Evolutionary conservation across 2,329 filamentous ascomycete species (phyloP).

Genomic region (Aphanocladium album): DNA sequence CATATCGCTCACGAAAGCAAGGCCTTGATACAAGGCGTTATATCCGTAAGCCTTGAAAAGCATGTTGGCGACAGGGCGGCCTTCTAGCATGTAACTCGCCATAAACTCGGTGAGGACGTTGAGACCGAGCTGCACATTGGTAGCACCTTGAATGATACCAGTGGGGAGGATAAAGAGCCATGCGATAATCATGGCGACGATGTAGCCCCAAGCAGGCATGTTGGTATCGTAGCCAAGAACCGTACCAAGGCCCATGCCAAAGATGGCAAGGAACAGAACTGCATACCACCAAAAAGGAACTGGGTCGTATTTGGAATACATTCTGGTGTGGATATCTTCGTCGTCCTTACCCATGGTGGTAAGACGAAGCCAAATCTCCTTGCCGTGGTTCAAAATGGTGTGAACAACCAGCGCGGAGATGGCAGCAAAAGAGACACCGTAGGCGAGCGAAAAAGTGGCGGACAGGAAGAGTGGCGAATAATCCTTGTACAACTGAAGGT

Average conservation of each 20-base stretch:
- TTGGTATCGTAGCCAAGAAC: conserved; percentile 21
- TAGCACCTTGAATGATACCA: conserved; percentile 25
- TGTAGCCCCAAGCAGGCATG: conserved; percentile 22
- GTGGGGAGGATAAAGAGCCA: conserved; percentile 19
- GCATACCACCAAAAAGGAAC: conserved; percentile 36
- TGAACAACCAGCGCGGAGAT: conserved; percentile 41
- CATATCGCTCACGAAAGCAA: conserved; percentile 43
- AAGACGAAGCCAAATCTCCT: conserved; percentile 39
- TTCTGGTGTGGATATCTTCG: conserved; percentile 31
- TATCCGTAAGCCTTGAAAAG: conserved; percentile 20
- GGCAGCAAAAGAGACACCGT: conserved; percentile 39
- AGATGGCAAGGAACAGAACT: conserved; percentile 23
- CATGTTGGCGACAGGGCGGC: conserved; percentile 18
- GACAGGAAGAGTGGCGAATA: conserved; percentile 52
- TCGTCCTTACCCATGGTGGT: conserved; percentile 40
- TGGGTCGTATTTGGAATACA: conserved; percentile 29
- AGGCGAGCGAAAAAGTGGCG: conserved; percentile 39
- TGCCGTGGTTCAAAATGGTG: conserved; percentile 32
- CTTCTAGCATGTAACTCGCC: conserved; percentile 18
- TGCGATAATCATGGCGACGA: conserved; percentile 20
- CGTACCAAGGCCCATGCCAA: conserved; percentile 27
- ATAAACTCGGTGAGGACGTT: conserved; percentile 33
- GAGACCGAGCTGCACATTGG: conserved; percentile 26
- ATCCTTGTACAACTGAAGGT: conserved; percentile 42
- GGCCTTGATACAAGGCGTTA: conserved; percentile 30